Evolutionary conservation across 345 rosid genomes (phyloP).

Genomic region (Populus davidiana): DNA sequence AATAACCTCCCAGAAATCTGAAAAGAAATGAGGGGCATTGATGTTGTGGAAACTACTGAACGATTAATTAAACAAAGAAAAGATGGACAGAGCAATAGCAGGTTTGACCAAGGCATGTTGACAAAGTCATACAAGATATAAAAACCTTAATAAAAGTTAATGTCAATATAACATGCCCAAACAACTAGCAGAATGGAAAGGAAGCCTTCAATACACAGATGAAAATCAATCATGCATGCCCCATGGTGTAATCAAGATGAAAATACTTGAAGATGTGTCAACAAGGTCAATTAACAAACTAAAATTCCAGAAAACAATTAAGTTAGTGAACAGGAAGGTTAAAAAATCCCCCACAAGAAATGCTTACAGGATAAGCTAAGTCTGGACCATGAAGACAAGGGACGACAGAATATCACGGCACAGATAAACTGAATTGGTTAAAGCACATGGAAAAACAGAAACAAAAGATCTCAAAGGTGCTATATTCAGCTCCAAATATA

Average conservation of each 20-base stretch:
- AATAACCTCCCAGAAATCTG: constrained; percentile 97
- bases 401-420: background rate
- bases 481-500: background rate
- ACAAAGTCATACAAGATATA: background rate
- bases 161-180: background rate
- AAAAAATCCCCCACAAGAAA: background rate
- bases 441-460: background rate
- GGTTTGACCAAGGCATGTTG: constrained; percentile 2
- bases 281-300: background rate
- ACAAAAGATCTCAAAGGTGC: background rate
- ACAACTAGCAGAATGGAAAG: background rate
- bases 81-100: constrained; percentile 9
- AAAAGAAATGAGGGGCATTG: constrained; percentile 21
- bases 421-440: background rate
- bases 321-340: background rate
- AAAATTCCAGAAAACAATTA: constrained; percentile 1
- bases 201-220: background rate
- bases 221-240: background rate
- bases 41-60: background rate
- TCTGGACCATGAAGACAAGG: background rate
- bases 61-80: too few species aligned
- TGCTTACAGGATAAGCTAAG: background rate
- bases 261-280: background rate
- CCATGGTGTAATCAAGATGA: background rate
- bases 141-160: background rate